phyloP scores from a whole-genome alignment of 73 alveolate genomes.

The Effrenium voratum region DNA sequence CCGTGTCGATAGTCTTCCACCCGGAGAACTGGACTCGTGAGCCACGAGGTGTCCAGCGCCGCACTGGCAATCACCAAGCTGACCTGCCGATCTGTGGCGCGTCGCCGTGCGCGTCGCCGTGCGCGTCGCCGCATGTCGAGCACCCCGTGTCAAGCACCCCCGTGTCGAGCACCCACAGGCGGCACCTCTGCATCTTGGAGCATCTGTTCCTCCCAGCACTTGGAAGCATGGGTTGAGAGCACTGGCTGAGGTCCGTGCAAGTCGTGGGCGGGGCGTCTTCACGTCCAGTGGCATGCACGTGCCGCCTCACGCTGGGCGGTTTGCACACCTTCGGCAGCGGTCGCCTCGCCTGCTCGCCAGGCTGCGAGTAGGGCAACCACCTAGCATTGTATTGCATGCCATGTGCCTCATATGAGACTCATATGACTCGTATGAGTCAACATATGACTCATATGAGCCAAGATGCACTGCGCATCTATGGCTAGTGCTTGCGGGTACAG shows the following conservation, averaged over 20 bases:
- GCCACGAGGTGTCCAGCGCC: not conserved
- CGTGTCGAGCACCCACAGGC: not conserved
- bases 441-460: not conserved
- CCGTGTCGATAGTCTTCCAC: conserved; percentile 11
- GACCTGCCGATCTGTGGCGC: conserved; percentile 7
- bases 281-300: conserved; percentile 61
- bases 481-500: not conserved
- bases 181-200: conserved; percentile 53
- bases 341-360: conserved; percentile 44
- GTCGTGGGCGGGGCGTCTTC: conserved; percentile 33
- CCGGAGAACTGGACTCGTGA: not conserved
- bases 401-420: no score
- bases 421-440: not conserved
- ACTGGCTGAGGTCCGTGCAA: not conserved
- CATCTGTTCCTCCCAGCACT: conserved; percentile 12
- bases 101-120: not conserved
- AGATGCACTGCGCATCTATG: not conserved
- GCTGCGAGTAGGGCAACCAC: conserved; percentile 53
- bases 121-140: no score
- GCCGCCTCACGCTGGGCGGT: conserved; percentile 11
- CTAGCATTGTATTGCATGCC: not conserved
- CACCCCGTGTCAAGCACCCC: no score
- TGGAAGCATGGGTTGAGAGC: not conserved
- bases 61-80: not conserved
- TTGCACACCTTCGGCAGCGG: not conserved